Evolutionary conservation across 1,139 yeast species (phyloP).

Genomic region (Hemisphaericaspora subhashii): DNA sequence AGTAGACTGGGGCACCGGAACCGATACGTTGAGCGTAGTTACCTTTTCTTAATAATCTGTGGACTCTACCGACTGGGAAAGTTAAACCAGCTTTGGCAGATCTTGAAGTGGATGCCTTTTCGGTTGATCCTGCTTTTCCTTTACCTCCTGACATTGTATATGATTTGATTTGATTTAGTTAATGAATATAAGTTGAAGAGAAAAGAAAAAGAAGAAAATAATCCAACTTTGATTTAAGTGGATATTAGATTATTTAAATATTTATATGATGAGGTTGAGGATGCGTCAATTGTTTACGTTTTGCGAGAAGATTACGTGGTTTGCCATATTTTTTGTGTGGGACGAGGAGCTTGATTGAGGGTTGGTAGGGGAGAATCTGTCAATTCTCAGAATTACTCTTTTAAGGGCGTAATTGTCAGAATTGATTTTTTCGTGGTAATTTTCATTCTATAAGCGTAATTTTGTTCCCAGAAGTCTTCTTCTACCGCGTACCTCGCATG

Average conservation of each 20-base stretch:
- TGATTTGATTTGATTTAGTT: constrained; percentile 4
- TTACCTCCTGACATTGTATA: constrained; percentile 91
- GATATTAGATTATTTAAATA: constrained; percentile 2
- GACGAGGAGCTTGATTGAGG: neutral
- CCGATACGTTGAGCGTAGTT: constrained; percentile 99
- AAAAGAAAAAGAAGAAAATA: neutral
- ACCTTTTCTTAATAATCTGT: constrained; percentile 95
- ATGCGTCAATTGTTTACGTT: too few relatives aligned
- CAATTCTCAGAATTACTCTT: constrained; percentile 5
- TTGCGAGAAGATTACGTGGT: too few relatives aligned
- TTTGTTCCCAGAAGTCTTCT: neutral
- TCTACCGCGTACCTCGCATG: too few relatives aligned
- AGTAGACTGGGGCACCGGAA: constrained; percentile 96
- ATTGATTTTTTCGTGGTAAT: neutral
- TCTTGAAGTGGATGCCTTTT: constrained; percentile 95
- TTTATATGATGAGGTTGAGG: too few relatives aligned
- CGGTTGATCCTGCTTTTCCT: constrained; percentile 94
- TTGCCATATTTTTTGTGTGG: too few relatives aligned
- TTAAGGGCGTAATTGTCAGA: constrained; percentile 2
- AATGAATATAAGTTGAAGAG: constrained; percentile 1
- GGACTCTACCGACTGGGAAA: constrained; percentile 99
- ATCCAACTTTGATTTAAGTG: neutral
- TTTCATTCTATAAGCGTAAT: constrained; percentile 1
- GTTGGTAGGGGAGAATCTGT: neutral
- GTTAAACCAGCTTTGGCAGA: constrained; percentile 98